These are phyloP conservation scores for Pseudopithomyces chartarum DNA, from an alignment of 2,329 filamentous ascomycete species.

Conservation along the genomic window DNA sequence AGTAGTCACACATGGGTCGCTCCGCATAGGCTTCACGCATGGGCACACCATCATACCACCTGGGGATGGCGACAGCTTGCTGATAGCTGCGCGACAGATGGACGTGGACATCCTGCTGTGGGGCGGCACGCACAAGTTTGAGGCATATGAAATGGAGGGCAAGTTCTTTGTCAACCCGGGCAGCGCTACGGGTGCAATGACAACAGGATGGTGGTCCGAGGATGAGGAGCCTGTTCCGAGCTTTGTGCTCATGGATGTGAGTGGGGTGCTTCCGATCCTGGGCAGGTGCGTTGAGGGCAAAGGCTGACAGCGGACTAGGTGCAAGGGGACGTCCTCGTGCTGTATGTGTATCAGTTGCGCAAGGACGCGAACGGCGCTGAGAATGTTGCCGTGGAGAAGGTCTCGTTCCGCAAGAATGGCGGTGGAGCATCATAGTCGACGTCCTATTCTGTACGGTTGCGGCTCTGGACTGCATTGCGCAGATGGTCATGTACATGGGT, in stretches of 20 bases:
- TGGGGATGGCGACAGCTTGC: conserved; percentile 67
- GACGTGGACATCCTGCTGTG: conserved; percentile 72
- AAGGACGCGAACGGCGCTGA: conserved; percentile 58
- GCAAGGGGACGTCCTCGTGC: conserved; percentile 91
- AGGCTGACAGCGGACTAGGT: conserved; percentile 61
- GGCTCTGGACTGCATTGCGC: conserved; percentile 9
- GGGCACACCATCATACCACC: conserved; percentile 74
- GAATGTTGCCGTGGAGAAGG: conserved; percentile 61
- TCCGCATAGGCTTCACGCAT: conserved; percentile 73
- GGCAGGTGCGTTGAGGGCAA: conserved; percentile 36
- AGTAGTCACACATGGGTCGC: conserved; percentile 70
- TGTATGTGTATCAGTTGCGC: conserved; percentile 81
- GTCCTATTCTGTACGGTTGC: conserved; percentile 15
- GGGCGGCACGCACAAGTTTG: conserved; percentile 72
- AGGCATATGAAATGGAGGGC: conserved; percentile 73
- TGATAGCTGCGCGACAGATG: conserved; percentile 73
- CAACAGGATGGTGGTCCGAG: conserved; percentile 62
- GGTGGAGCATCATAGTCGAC: conserved; percentile 42
- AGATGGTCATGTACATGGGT: conserved; percentile 8
- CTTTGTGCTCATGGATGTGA: conserved; percentile 97
- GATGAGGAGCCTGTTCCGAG: conserved; percentile 77
- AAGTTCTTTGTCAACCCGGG: conserved; percentile 75
- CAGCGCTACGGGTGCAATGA: conserved; percentile 69
- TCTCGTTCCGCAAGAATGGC: conserved; percentile 59
- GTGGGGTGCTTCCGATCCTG: conserved; percentile 69